phyloP scores from a whole-genome alignment of 169 alveolate species.

The Plasmodium adleri region DNA sequence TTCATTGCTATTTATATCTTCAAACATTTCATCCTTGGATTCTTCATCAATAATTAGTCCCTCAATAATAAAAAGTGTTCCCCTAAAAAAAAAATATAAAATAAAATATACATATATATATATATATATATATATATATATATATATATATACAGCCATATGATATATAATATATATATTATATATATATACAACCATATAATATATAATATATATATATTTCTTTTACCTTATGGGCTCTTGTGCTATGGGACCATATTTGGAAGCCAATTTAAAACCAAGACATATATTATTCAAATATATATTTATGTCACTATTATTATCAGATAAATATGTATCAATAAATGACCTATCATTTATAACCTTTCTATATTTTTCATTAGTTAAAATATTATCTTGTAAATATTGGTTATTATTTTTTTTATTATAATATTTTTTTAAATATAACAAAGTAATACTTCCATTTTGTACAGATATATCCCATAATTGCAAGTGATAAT shows the following conservation, averaged over 20 bases:
- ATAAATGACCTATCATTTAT: slow-evolving; percentile 57
- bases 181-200: neutral
- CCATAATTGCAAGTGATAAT: slow-evolving; percentile 68
- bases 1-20: slow-evolving; percentile 4
- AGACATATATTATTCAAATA: slow-evolving; percentile 70
- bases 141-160: neutral
- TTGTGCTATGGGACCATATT: slow-evolving; percentile 95
- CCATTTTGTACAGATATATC: slow-evolving; percentile 83
- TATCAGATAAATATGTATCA: slow-evolving; percentile 71
- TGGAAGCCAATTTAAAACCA: slow-evolving; percentile 95
- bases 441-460: slow-evolving; percentile 77
- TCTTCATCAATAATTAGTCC: slow-evolving; percentile 66
- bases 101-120: neutral
- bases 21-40: slow-evolving; percentile 20
- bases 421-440: slow-evolving; percentile 67
- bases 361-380: slow-evolving; percentile 50
- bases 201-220: slow-evolving; percentile 25
- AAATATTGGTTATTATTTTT: slow-evolving; percentile 38
- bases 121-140: neutral
- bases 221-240: slow-evolving; percentile 95
- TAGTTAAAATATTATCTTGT: slow-evolving; percentile 53
- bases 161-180: neutral
- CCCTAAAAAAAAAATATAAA: slow-evolving; percentile 28
- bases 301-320: slow-evolving; percentile 69
- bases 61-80: slow-evolving; percentile 58